These are phyloP conservation scores for Saccharomycopsis fodiens DNA, from an alignment of 805 yeast species.

Conservation along the genomic window DNA sequence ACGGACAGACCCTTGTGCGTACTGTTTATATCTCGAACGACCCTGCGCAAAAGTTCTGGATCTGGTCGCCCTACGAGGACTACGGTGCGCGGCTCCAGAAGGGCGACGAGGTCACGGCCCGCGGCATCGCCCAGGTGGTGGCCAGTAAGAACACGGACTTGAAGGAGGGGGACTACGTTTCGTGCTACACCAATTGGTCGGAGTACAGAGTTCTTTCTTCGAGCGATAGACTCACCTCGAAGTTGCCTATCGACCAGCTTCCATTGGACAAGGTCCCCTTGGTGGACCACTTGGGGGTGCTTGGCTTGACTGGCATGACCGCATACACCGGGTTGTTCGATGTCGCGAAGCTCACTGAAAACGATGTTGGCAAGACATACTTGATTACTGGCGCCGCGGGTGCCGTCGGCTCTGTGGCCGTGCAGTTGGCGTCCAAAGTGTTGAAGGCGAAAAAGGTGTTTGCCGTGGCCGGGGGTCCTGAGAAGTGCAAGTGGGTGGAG, in stretches of 20 bases:
- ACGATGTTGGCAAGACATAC: slow-evolving; percentile 34
- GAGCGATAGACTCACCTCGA: slow-evolving; percentile 19
- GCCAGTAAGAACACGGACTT: slow-evolving; percentile 37
- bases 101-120: slow-evolving; percentile 38
- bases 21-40: slow-evolving; percentile 45
- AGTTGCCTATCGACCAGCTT: neutral
- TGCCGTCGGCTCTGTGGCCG: slow-evolving; percentile 58
- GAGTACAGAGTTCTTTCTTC: slow-evolving; percentile 33
- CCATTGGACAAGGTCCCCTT: slow-evolving; percentile 1
- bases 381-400: slow-evolving; percentile 64
- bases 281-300: slow-evolving; percentile 22
- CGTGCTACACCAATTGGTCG: slow-evolving; percentile 38
- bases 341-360: slow-evolving; percentile 38
- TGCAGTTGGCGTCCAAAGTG: slow-evolving; percentile 48
- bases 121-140: slow-evolving; percentile 45
- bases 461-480: slow-evolving; percentile 56
- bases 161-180: slow-evolving; percentile 37
- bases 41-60: slow-evolving; percentile 58
- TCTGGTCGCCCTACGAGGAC: slow-evolving; percentile 27
- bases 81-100: slow-evolving; percentile 31
- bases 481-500: slow-evolving; percentile 46
- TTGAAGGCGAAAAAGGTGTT: slow-evolving; percentile 48
- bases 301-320: slow-evolving; percentile 55
- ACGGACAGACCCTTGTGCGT: slow-evolving; percentile 39
- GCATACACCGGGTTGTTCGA: slow-evolving; percentile 50